Percentiles rank a stretch among this genome's conserved stretches.
These are phyloP conservation scores for Maudiozyma saulgeensis DNA, from an alignment of 805 yeast species.

Conservation along the genomic window DNA sequence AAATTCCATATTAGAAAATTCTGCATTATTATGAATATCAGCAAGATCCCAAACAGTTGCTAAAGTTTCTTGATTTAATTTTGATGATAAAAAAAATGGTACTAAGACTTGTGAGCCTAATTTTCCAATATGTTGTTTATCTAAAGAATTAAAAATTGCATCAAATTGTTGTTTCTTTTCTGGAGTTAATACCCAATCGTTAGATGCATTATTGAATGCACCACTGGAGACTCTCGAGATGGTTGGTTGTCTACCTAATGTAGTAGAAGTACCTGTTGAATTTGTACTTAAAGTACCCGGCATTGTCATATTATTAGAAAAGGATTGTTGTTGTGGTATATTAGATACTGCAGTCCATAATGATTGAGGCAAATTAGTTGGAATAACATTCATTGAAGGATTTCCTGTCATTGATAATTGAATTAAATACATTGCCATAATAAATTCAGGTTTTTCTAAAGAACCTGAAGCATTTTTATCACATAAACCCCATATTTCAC, in stretches of 20 bases:
- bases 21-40: slow-evolving; percentile 79
- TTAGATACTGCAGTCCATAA: slow-evolving; percentile 32
- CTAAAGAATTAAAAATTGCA: slow-evolving; percentile 67
- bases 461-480: slow-evolving; percentile 70
- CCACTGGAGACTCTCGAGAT: slow-evolving; percentile 23
- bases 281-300: slow-evolving; percentile 18
- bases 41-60: slow-evolving; percentile 94
- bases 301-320: slow-evolving; percentile 6
- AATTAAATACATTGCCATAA: slow-evolving; percentile 90
- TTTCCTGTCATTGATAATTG: slow-evolving; percentile 55
- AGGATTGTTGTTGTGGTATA: slow-evolving; percentile 7
- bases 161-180: slow-evolving; percentile 72
- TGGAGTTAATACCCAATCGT: slow-evolving; percentile 60
- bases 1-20: slow-evolving; percentile 72
- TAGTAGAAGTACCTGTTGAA: slow-evolving; percentile 20
- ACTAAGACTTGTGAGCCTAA: slow-evolving; percentile 78
- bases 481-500: slow-evolving; percentile 81
- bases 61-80: slow-evolving; percentile 70
- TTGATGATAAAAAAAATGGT: slow-evolving; percentile 78
- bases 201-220: slow-evolving; percentile 30
- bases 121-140: slow-evolving; percentile 50
- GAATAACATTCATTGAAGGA: slow-evolving; percentile 50
- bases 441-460: slow-evolving; percentile 64
- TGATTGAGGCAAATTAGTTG: slow-evolving; percentile 36
- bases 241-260: slow-evolving; percentile 30